Conservation (phyloP, 371 early-diverging fungal genomes). For the Synchytrium microbalum region DNA sequence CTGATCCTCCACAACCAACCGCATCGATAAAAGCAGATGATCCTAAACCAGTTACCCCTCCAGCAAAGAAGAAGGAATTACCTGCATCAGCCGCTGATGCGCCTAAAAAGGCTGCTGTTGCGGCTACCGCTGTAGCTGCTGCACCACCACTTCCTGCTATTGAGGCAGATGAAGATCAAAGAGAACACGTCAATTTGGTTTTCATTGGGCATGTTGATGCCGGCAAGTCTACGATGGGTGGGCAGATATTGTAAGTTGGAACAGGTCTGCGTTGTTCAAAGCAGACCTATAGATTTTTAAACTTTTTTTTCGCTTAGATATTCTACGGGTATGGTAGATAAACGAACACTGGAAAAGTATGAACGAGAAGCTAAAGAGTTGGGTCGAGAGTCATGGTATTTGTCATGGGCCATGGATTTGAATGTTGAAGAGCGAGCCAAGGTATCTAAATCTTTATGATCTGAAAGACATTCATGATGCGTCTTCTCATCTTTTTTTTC, state of each 20-base stretch:
- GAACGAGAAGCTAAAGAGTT: conserved; percentile 86
- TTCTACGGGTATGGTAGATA: conserved; percentile 96
- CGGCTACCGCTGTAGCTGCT: no score
- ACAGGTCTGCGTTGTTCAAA: background rate
- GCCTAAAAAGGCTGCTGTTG: no score
- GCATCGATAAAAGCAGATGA: no score
- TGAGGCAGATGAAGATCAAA: conserved; percentile 45
- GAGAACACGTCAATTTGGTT: conserved; percentile 91
- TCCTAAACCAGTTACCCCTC: no score
- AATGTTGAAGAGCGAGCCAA: conserved; percentile 94
- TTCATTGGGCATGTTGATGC: conserved; percentile 99
- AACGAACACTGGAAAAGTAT: conserved; percentile 98
- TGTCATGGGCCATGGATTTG: conserved; percentile 96
- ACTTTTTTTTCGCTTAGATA: conserved; percentile 23
- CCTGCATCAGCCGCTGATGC: no score
- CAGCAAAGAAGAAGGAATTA: no score
- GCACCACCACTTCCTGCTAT: no score
- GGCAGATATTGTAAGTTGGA: conserved; percentile 78
- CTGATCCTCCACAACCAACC: no score
- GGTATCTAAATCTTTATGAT: conserved; percentile 37
- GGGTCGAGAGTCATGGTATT: conserved; percentile 94
- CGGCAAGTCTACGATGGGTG: conserved; percentile 99
- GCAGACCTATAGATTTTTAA: background rate
- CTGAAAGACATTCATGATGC: no score
- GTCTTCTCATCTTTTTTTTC: background rate